A percentile compares a stretch with the other conserved stretches of the same genome.
phyloP scores from a whole-genome alignment of 129 eudicot genomes.

The Lactuca saligna region DNA sequence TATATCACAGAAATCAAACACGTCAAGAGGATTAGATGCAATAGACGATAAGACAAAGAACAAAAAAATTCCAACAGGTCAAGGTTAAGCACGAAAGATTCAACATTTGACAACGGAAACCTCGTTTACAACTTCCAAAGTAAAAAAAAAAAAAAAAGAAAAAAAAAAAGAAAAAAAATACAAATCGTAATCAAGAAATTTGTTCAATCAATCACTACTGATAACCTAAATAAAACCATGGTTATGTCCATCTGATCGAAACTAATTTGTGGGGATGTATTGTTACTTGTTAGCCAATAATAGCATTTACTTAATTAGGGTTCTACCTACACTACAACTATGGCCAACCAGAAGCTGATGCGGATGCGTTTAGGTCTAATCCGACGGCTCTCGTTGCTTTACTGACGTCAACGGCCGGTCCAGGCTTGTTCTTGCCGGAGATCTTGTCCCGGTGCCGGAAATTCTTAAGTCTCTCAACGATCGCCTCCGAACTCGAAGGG shows the following conservation, averaged over 20 bases:
- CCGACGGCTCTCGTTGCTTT: conserved; percentile 23
- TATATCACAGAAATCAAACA: conserved; percentile 15
- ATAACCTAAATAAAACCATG: conserved; percentile 30
- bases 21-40: conserved; percentile 22
- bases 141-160: background rate
- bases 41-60: background rate
- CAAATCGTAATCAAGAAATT: conserved; percentile 18
- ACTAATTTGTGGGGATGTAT: background rate
- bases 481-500: conserved; percentile 24
- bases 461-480: conserved; percentile 14
- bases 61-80: conserved; percentile 16
- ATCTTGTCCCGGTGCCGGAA: conserved; percentile 8
- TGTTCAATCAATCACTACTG: background rate
- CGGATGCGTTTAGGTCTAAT: conserved; percentile 20
- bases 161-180: background rate
- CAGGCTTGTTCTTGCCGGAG: conserved; percentile 16
- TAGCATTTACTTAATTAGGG: conserved; percentile 14
- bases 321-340: conserved; percentile 30
- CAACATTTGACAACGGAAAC: conserved; percentile 30
- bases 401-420: conserved; percentile 5
- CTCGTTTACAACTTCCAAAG: conserved; percentile 14
- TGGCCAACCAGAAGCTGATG: background rate
- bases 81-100: conserved; percentile 11
- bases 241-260: conserved; percentile 26
- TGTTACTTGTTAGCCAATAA: conserved; percentile 24